These are phyloP conservation scores for Exidia glandulosa DNA, from an alignment of 768 basidiomycete species.

Conservation along the genomic window DNA sequence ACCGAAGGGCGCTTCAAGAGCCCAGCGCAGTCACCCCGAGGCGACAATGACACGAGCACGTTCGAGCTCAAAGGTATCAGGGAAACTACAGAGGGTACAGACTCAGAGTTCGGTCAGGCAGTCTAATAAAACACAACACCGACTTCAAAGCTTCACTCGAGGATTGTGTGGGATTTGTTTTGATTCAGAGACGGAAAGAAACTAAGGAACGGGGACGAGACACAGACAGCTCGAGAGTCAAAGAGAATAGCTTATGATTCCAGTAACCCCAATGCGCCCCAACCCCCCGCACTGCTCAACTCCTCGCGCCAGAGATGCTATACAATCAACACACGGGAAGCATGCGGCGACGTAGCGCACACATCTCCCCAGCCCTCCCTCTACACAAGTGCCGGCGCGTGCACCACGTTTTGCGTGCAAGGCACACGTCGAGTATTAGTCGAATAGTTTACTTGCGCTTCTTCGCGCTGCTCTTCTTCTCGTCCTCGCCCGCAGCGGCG, in stretches of 20 bases:
- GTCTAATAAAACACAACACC: neutral
- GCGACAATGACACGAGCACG: neutral
- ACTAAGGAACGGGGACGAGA: neutral
- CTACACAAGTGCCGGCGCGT: neutral
- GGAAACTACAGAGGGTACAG: neutral
- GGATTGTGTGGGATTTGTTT: neutral
- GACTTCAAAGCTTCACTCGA: neutral
- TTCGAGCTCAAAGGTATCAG: neutral
- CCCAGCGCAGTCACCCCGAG: neutral
- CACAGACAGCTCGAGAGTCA: neutral
- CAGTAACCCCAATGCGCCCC: neutral
- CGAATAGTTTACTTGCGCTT: conserved; percentile 50
- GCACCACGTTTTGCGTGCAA: neutral
- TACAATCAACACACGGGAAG: neutral
- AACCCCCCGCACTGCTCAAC: neutral
- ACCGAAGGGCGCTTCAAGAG: neutral
- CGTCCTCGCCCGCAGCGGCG: conserved; percentile 60
- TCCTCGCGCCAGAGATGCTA: neutral
- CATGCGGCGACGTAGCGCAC: neutral
- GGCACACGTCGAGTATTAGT: neutral
- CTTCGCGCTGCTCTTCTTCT: conserved; percentile 62
- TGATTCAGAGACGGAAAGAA: neutral
- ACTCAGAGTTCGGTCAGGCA: neutral
- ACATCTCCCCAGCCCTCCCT: neutral
- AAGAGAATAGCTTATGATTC: neutral